Evolutionary conservation across 805 yeast genomes (phyloP), one percentile per base, ranked within the genome.

Genomic region (Jamesozyma piceae): DNA sequence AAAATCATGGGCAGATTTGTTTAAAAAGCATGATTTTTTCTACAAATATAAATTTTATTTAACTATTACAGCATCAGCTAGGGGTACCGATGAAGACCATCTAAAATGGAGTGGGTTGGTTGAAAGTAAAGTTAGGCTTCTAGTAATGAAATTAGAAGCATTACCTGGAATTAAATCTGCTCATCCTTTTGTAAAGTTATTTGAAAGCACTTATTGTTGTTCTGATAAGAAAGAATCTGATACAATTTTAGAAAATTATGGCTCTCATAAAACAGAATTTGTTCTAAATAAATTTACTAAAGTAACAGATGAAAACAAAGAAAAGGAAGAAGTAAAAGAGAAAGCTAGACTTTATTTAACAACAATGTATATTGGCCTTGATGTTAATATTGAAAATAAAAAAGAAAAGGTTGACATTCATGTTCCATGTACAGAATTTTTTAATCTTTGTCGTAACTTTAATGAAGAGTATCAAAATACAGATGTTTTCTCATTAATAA

Each of bases 101-200:
- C 64, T 80, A 44, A 83, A 82, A 53, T 92, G 95, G 94, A 78
- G 86, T 50, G 97, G 98, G 9, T 69, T 90, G 68, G 90, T 92
- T 10, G 97, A 92, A 62, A 80, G 95, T 53, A 86, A 82, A 63
- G 61, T 90, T 35, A 75, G 98, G 50, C 65, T 82, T 34, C 63
- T 92, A 28, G 95, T 92, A 28, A 82, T 76, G 52, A 92, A 88
- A 58, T 71, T 92, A 39, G 98, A 92, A 60, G 69, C 76, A 4
- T 65, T 80, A 18, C 79, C 77, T 3, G 92, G 94, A 0, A 77
- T 92, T 20, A 77, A 72, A 41, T 50, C 87, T 26, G 97, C 96
- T 0, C 97, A 89, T 63, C 97, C 98, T 1, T 92, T 76, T 59
- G 82, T 83, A 17, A 85, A 87, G 54, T 78, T 81, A 13, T 82